Conservation (phyloP, 1,139 yeast species). For the Suhomyces panamericanus region DNA sequence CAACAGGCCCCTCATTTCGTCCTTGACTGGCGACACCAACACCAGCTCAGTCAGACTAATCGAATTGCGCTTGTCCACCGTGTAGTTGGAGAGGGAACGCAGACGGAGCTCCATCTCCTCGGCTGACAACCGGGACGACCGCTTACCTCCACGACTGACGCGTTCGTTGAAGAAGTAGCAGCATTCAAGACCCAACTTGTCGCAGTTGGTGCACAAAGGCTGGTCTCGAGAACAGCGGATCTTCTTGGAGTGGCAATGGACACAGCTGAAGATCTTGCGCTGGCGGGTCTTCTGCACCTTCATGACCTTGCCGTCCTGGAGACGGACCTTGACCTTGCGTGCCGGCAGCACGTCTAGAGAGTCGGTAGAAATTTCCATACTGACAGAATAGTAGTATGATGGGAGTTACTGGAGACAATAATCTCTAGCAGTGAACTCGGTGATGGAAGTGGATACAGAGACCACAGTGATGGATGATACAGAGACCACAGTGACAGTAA, state of each 20-base stretch:
- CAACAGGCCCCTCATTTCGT: background rate
- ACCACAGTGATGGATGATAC: too few relatives aligned
- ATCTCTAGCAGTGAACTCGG: too few relatives aligned
- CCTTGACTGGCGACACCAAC: conserved; percentile 3
- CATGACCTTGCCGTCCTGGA: conserved; percentile 50
- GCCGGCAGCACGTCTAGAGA: background rate
- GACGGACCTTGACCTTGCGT: conserved; percentile 17
- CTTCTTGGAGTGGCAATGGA: conserved; percentile 61
- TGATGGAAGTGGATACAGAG: too few relatives aligned
- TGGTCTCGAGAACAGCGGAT: conserved; percentile 56
- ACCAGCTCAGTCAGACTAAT: conserved; percentile 9
- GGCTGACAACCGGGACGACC: conserved; percentile 19
- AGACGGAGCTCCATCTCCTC: conserved; percentile 3
- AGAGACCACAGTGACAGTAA: too few relatives aligned
- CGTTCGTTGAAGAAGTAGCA: conserved; percentile 59
- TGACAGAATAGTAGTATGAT: too few relatives aligned
- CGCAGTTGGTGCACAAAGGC: conserved; percentile 52
- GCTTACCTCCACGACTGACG: conserved; percentile 49
- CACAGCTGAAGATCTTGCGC: conserved; percentile 56
- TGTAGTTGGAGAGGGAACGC: background rate
- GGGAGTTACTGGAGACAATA: too few relatives aligned
- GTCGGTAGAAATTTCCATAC: too few relatives aligned
- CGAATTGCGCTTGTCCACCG: conserved; percentile 1
- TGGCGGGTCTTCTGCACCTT: conserved; percentile 62
- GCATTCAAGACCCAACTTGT: conserved; percentile 45